Percentiles rank a stretch among this genome's conserved stretches.
These are phyloP conservation scores for Cucurbitaria berberidis DNA, from an alignment of 2,329 filamentous ascomycete species.

Conservation along the genomic window DNA sequence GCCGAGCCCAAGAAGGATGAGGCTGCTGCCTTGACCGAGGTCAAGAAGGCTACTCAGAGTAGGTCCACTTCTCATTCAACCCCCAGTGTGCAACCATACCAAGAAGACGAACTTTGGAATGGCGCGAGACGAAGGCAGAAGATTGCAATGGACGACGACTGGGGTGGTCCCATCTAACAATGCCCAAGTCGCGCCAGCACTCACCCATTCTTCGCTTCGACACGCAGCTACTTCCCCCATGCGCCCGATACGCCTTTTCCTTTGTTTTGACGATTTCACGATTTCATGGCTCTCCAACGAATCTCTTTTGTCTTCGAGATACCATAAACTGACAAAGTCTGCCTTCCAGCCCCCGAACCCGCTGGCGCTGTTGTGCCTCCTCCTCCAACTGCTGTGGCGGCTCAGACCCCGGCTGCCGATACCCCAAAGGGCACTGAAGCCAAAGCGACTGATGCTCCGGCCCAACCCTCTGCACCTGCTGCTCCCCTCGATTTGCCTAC, in stretches of 20 bases:
- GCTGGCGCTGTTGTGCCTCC: constrained; percentile 36
- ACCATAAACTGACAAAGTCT: constrained; percentile 31
- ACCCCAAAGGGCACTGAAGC: constrained; percentile 25
- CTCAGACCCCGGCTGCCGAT: constrained; percentile 28
- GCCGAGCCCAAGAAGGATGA: constrained; percentile 38
- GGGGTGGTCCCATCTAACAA: constrained; percentile 10
- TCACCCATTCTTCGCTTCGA: neutral
- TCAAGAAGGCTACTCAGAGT: constrained; percentile 46
- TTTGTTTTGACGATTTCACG: neutral
- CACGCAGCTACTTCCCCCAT: neutral
- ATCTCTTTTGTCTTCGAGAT: constrained; percentile 16
- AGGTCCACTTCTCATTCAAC: constrained; percentile 30
- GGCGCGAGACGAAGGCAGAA: constrained; percentile 32
- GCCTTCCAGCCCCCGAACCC: constrained; percentile 40
- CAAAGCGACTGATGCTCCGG: constrained; percentile 16
- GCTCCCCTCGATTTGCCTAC: constrained; percentile 28
- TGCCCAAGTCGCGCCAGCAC: neutral
- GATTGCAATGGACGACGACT: constrained; percentile 20
- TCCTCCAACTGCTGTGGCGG: constrained; percentile 35
- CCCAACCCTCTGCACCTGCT: constrained; percentile 21
- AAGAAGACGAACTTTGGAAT: constrained; percentile 15
- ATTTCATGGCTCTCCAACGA: neutral
- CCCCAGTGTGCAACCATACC: constrained; percentile 7
- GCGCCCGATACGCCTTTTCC: neutral
- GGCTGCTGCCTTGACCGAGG: constrained; percentile 36